These are phyloP conservation scores for Fusarium sp. DNA, from an alignment of 2,329 filamentous ascomycete genomes.

Conservation along the genomic window DNA sequence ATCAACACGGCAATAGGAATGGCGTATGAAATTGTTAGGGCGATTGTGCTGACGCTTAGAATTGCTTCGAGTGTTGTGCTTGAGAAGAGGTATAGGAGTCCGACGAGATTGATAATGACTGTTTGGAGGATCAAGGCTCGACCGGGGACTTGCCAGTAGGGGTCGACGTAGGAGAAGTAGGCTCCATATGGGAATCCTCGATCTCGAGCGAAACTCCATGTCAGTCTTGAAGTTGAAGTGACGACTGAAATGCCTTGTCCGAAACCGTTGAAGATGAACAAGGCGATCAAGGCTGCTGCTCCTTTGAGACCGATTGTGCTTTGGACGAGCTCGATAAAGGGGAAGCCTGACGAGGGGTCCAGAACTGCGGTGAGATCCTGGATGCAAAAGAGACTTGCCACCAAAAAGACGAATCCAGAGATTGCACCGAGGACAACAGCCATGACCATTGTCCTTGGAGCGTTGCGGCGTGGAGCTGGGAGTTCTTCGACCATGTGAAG, in stretches of 20 bases:
- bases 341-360: conserved; percentile 51
- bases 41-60: conserved; percentile 63
- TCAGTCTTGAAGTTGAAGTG: conserved; percentile 60
- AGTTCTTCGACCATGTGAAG: conserved; percentile 67
- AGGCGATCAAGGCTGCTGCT: conserved; percentile 54
- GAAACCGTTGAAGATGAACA: conserved; percentile 64
- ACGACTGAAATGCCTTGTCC: conserved; percentile 60
- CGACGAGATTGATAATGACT: conserved; percentile 52
- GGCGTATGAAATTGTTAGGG: conserved; percentile 59
- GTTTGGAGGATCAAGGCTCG: conserved; percentile 62
- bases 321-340: conserved; percentile 58
- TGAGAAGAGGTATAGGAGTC: conserved; percentile 63
- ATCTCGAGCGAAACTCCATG: conserved; percentile 62
- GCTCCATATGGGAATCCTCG: conserved; percentile 55
- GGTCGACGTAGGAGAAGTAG: conserved; percentile 56
- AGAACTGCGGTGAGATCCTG: conserved; percentile 55
- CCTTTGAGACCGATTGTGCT: conserved; percentile 48
- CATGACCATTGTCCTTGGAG: conserved; percentile 59
- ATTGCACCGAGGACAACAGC: conserved; percentile 57
- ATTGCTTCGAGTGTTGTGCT: conserved; percentile 61
- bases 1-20: conserved; percentile 59
- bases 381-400: conserved; percentile 59
- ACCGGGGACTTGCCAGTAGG: conserved; percentile 60
- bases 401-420: conserved; percentile 59
- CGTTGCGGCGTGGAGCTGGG: conserved; percentile 58